A percentile compares a stretch with the other conserved stretches of the same genome.
Evolutionary conservation across 2,329 filamentous ascomycete genomes (phyloP).

Genomic region (Fusarium humuli): DNA sequence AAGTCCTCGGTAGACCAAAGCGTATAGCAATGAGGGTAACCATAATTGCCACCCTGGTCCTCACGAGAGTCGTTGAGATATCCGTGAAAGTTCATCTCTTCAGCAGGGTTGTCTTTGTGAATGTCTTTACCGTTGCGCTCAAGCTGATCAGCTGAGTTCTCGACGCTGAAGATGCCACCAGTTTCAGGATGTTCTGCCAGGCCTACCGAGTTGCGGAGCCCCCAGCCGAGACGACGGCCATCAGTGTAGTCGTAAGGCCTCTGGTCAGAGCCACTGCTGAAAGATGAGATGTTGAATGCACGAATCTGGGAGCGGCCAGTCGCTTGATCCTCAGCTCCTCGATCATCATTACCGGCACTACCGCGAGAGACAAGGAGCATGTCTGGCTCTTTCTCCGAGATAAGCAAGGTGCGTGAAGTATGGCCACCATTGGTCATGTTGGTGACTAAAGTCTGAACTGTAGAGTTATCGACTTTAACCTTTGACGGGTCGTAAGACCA

Average conservation of each 20-base stretch:
- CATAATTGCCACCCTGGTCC: conserved; percentile 67
- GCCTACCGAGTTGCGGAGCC: conserved; percentile 78
- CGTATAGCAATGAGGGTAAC: conserved; percentile 77
- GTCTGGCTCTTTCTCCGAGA: conserved; percentile 65
- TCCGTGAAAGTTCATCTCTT: conserved; percentile 80
- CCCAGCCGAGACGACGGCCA: conserved; percentile 70
- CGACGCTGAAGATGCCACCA: conserved; percentile 69
- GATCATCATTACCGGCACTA: conserved; percentile 72
- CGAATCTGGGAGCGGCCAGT: conserved; percentile 76
- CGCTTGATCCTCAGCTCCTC: conserved; percentile 59
- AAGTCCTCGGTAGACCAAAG: conserved; percentile 67
- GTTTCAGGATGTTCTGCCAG: conserved; percentile 70
- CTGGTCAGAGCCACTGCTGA: conserved; percentile 27
- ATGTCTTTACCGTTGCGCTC: conserved; percentile 68
- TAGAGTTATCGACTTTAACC: conserved; percentile 56
- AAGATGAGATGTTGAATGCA: conserved; percentile 60
- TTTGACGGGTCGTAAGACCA: conserved; percentile 73
- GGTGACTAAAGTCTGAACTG: conserved; percentile 64
- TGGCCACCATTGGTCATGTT: conserved; percentile 74
- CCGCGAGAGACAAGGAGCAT: conserved; percentile 75
- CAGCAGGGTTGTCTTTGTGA: conserved; percentile 76
- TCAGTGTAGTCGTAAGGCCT: conserved; percentile 60
- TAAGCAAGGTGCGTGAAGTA: conserved; percentile 73
- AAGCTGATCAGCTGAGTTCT: conserved; percentile 77
- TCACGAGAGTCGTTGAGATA: conserved; percentile 57